Evolutionary conservation across 2,329 filamentous ascomycete genomes (phyloP).

Genomic region (Claviceps africana): DNA sequence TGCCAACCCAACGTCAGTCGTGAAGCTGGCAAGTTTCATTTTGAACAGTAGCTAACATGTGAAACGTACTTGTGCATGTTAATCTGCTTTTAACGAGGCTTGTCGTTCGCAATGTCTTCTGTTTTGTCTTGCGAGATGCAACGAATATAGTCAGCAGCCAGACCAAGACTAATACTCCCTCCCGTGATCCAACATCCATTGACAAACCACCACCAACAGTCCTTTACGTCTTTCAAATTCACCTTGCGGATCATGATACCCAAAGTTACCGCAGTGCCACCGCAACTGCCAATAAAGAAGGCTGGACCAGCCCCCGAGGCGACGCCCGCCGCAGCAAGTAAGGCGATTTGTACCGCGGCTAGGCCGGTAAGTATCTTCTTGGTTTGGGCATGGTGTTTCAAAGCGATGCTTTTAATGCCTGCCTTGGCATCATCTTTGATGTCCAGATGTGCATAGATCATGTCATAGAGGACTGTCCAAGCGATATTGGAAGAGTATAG

Average conservation of each 20-base stretch:
- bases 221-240: conserved; percentile 48
- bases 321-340: conserved; percentile 56
- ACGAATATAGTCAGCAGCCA: conserved; percentile 45
- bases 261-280: conserved; percentile 46
- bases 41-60: not conserved
- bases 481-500: conserved; percentile 68
- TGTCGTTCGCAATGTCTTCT: not conserved
- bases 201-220: conserved; percentile 68
- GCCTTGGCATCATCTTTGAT: conserved; percentile 74
- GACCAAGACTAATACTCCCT: conserved; percentile 43
- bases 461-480: conserved; percentile 83
- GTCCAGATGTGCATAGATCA: conserved; percentile 90
- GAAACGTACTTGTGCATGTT: not conserved
- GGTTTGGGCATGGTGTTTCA: conserved; percentile 64
- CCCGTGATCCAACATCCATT: conserved; percentile 58
- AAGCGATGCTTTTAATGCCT: conserved; percentile 77
- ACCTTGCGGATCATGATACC: conserved; percentile 55
- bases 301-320: conserved; percentile 53
- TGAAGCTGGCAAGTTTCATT: not conserved
- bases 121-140: conserved; percentile 25
- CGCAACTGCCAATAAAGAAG: conserved; percentile 54
- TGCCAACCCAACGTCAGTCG: not conserved
- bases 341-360: conserved; percentile 51
- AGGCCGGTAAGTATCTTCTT: conserved; percentile 62
- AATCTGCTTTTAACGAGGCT: not conserved